phyloP scores from a whole-genome alignment of 345 rosid species.

The Schrenkiella parvula region DNA sequence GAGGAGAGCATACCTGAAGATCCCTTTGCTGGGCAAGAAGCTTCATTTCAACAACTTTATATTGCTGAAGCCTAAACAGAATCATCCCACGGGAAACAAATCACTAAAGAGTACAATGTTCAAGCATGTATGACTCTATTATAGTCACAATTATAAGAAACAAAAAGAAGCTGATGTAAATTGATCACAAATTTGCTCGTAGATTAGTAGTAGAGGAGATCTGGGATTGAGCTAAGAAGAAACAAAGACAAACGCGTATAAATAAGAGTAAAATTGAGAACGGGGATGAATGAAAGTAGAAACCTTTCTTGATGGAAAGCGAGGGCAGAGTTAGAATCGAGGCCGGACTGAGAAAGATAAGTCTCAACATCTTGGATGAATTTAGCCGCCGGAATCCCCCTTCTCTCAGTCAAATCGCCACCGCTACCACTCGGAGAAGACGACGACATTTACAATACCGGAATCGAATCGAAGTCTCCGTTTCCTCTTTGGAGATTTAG shows the following conservation, averaged over 20 bases:
- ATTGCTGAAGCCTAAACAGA: constrained; percentile 71
- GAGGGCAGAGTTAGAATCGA: constrained; percentile 77
- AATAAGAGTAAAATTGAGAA: not conserved
- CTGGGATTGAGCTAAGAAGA: not conserved
- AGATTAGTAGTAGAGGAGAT: not conserved
- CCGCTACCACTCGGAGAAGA: constrained; percentile 31
- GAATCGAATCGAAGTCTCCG: not conserved
- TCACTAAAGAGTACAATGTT: not conserved
- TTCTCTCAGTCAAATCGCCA: constrained; percentile 55
- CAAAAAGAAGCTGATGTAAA: not conserved
- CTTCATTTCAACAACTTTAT: constrained; percentile 81
- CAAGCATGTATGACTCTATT: not conserved
- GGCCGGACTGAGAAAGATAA: constrained; percentile 60
- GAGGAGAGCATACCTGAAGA: constrained; percentile 41
- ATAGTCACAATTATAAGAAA: not conserved
- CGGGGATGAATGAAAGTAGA: not conserved
- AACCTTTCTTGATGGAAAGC: constrained; percentile 92
- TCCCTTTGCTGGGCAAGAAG: constrained; percentile 91
- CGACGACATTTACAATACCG: constrained; percentile 22
- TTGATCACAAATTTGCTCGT: not conserved
- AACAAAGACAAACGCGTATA: not conserved
- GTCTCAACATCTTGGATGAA: constrained; percentile 82
- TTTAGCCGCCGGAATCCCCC: constrained; percentile 89
- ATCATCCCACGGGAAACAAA: not conserved
- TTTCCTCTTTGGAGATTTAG: constrained; percentile 24